These are phyloP conservation scores for Vanrija pseudolonga DNA, from an alignment of 1,284 basidiomycete genomes.

Conservation along the genomic window DNA sequence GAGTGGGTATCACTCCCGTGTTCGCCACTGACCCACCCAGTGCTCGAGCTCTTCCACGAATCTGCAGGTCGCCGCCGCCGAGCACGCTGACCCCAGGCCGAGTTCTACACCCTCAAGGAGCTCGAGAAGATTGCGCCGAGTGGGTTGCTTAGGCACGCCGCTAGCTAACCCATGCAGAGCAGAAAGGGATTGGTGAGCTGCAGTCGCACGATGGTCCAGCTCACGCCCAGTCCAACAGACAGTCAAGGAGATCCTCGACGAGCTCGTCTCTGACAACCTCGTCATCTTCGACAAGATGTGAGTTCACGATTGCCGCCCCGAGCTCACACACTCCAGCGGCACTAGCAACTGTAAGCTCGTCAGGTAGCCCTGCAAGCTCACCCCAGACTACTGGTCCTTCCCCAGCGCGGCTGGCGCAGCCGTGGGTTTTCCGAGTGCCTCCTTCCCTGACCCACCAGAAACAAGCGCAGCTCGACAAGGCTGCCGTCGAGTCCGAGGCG, in stretches of 20 bases:
- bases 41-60: conserved; percentile 86
- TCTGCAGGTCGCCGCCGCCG: conserved; percentile 54
- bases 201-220: background rate
- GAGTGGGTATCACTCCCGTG: conserved; percentile 25
- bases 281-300: conserved; percentile 78
- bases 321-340: conserved; percentile 50
- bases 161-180: conserved; percentile 60
- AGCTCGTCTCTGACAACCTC: conserved; percentile 74
- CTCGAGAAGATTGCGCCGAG: conserved; percentile 63
- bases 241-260: conserved; percentile 81
- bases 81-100: conserved; percentile 58
- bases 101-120: conserved; percentile 82
- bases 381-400: conserved; percentile 83
- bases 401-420: conserved; percentile 76
- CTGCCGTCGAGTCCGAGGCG: conserved; percentile 54
- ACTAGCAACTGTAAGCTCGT: conserved; percentile 72
- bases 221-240: conserved; percentile 66
- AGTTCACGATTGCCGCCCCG: conserved; percentile 1
- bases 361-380: background rate
- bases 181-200: conserved; percentile 74
- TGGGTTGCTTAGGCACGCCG: conserved; percentile 18
- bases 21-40: conserved; percentile 15
- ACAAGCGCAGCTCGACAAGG: conserved; percentile 56
- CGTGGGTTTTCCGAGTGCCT: too few relatives aligned
- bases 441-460: conserved; percentile 33